Percentiles rank a stretch among this genome's conserved stretches.
These are phyloP conservation scores for Rhazya stricta DNA, from an alignment of 257 asterid genomes.

Conservation along the genomic window DNA sequence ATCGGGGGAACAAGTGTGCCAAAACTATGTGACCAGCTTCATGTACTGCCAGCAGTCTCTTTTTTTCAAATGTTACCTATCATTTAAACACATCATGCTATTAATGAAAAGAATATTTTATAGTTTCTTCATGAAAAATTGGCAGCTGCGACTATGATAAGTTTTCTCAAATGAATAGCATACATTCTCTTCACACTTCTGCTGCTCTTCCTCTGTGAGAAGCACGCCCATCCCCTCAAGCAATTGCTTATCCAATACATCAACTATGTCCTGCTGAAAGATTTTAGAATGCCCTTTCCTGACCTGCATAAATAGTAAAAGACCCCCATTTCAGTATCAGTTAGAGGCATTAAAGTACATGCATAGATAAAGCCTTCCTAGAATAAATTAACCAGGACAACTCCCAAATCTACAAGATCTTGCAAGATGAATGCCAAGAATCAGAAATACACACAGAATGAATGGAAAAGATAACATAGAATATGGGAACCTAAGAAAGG, in stretches of 20 bases:
- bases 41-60: constrained; percentile 81
- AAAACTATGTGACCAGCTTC: constrained; percentile 97
- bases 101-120: constrained; percentile 8
- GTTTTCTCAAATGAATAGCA: constrained; percentile 26
- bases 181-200: constrained; percentile 81
- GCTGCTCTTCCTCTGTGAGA: constrained; percentile 98
- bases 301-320: constrained; percentile 43
- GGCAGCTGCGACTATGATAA: not conserved
- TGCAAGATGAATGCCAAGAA: not conserved
- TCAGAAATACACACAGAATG: not conserved
- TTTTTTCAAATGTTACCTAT: constrained; percentile 79
- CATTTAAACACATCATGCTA: not conserved
- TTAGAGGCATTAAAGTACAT: not conserved
- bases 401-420: not conserved
- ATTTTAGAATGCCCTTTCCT: constrained; percentile 81
- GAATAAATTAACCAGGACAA: not conserved
- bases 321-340: not conserved
- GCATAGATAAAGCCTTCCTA: not conserved
- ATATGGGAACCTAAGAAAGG: not conserved
- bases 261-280: constrained; percentile 78
- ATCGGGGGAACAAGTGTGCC: constrained; percentile 93
- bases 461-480: not conserved
- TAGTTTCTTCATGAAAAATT: not conserved
- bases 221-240: constrained; percentile 99
- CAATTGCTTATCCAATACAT: constrained; percentile 94